Evolutionary conservation across 2,329 filamentous ascomycete species (phyloP), one percentile per base, ranked within the genome.

Genomic region (Fusarium sp.): DNA sequence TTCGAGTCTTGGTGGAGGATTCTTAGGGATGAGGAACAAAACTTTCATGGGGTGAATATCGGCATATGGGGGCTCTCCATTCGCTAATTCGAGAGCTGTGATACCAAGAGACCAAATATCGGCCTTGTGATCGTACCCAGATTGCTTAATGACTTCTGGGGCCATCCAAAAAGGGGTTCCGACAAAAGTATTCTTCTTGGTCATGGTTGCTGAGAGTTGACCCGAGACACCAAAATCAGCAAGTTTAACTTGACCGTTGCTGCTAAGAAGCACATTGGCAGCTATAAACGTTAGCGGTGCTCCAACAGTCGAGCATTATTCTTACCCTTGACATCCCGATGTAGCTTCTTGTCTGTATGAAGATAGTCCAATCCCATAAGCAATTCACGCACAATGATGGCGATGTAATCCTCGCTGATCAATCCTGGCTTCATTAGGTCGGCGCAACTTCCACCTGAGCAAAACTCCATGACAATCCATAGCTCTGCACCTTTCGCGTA

Each of bases 391-490:
- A 98, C 85, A 67, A 99, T 97, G 75, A 99, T 98, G 75, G 94
- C 94, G 76, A 99, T 98, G 80, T 98, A 98, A 73, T 97, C 94
- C 82, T 99, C 96, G 22, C 91, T 89, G 66, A 99, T 95, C 43
- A 91, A 83, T 25, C 96, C 96, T 0, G 96, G 94, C 83, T 97
- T 97, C 91, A 99, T 92, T 67, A 99, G 84, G 79, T 98, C 96
- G 49, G 93, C 94, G 78, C 96, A 98, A 82, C 95, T 98, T 7
- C 96, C 96, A 24, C 96, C 96, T 2, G 95, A 94, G 81, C 96
- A 99, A 77, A 96, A 99, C 81, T 99, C 96, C 96, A 99, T 99
- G 80, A 98, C 94, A 75, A 99, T 99, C 96, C 96, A 99, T 76
- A 99, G 84, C 83, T 98, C 93, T 4, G 94, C 96, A 25, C 95